Conservation (phyloP, 495 filamentous ascomycete genomes). For the Neurospora sublineolata region DNA sequence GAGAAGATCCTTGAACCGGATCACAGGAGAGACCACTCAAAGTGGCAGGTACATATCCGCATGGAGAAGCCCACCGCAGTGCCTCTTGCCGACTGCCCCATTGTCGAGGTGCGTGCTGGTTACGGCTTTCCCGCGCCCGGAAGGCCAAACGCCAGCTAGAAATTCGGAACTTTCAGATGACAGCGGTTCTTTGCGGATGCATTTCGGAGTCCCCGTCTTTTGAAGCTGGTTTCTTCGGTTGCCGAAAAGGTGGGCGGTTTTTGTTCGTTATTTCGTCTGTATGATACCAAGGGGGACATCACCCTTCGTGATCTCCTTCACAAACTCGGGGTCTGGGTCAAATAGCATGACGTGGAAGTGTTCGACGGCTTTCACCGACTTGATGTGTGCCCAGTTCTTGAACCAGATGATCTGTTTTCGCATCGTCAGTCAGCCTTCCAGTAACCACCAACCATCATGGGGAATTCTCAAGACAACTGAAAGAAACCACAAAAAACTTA, state of each 20-base stretch:
- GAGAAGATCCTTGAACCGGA: slow-evolving; percentile 20
- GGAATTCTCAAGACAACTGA: too few relatives aligned
- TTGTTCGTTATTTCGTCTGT: background rate
- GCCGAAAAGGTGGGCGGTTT: background rate
- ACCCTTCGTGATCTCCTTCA: slow-evolving; percentile 60
- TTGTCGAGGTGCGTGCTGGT: slow-evolving; percentile 36
- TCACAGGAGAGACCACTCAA: slow-evolving; percentile 4
- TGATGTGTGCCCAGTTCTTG: slow-evolving; percentile 75
- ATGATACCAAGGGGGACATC: slow-evolving; percentile 50
- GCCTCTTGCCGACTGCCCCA: slow-evolving; percentile 44
- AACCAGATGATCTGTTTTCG: slow-evolving; percentile 64
- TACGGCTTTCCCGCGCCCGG: background rate
- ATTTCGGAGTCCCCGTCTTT: background rate
- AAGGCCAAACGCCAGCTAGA: background rate
- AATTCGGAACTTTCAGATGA: background rate
- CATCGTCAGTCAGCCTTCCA: background rate
- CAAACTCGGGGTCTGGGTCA: slow-evolving; percentile 55
- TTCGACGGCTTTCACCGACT: slow-evolving; percentile 77
- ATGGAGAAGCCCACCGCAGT: slow-evolving; percentile 51
- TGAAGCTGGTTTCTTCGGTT: background rate
- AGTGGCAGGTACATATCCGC: slow-evolving; percentile 36
- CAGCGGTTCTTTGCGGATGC: background rate
- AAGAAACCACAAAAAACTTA: too few relatives aligned
- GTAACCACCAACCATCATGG: background rate
- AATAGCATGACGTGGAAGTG: slow-evolving; percentile 90